These are phyloP conservation scores for Sporothrix luriei DNA, from an alignment of 2,329 filamentous ascomycete species.

Conservation along the genomic window DNA sequence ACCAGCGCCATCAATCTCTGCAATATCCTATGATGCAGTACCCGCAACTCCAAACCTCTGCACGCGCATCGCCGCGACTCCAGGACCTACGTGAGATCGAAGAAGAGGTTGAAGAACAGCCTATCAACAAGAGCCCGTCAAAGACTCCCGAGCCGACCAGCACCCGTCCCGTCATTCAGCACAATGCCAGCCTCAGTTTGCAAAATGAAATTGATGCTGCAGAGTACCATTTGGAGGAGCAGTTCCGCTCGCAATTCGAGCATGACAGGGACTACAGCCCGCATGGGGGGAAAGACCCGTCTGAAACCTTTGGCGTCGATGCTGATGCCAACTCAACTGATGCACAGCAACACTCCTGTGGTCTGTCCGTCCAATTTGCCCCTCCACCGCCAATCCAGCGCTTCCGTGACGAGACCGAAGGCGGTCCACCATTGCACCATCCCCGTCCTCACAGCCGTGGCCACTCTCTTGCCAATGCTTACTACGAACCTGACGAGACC, in stretches of 20 bases:
- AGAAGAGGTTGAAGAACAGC: conserved; percentile 54
- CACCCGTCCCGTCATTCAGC: conserved; percentile 47
- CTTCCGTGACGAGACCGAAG: conserved; percentile 57
- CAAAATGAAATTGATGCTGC: conserved; percentile 84
- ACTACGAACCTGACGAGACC: conserved; percentile 59
- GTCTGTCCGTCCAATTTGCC: conserved; percentile 53
- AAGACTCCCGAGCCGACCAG: conserved; percentile 56
- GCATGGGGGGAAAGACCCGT: conserved; percentile 51
- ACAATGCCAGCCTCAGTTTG: conserved; percentile 75
- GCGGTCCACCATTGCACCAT: conserved; percentile 66
- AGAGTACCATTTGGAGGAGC: conserved; percentile 81
- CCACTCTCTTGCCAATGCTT: conserved; percentile 69
- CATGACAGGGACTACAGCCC: conserved; percentile 73
- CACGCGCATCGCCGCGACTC: conserved; percentile 62
- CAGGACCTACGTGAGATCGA: conserved; percentile 76
- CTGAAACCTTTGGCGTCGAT: conserved; percentile 36
- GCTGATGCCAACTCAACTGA: conserved; percentile 35
- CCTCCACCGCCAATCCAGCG: conserved; percentile 48
- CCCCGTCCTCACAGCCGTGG: conserved; percentile 73
- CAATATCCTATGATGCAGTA: conserved; percentile 61
- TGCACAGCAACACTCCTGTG: conserved; percentile 47
- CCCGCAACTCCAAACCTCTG: conserved; percentile 59
- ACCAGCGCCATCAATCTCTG: conserved; percentile 62
- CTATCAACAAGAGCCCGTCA: conserved; percentile 53
- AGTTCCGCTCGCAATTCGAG: conserved; percentile 75